phyloP scores from a whole-genome alignment of 2,329 filamentous ascomycete species.

The Penicillium sp. region DNA sequence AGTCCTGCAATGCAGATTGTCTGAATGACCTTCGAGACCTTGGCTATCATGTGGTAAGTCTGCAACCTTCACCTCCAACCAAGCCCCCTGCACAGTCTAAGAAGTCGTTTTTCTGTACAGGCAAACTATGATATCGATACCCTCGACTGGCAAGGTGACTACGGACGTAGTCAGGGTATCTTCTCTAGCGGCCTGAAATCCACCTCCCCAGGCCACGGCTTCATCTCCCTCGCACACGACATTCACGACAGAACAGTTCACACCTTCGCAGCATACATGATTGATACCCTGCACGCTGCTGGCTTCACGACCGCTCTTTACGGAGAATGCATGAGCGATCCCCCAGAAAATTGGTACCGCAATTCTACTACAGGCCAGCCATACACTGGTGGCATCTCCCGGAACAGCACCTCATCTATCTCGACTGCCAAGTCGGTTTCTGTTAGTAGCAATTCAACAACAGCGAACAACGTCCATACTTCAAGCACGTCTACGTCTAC shows the following conservation, averaged over 20 bases:
- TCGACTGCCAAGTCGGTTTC: not conserved
- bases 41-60: constrained; percentile 3
- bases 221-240: not conserved
- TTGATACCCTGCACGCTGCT: not conserved
- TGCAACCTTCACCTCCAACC: too few species aligned
- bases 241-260: constrained; percentile 1
- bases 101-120: not conserved
- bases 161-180: not conserved
- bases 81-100: not conserved
- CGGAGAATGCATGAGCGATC: not conserved
- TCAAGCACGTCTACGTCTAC: not conserved
- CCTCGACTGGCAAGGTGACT: constrained; percentile 2
- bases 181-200: not conserved
- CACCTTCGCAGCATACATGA: not conserved
- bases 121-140: constrained; percentile 4
- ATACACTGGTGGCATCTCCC: not conserved
- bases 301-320: not conserved
- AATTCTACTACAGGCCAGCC: constrained; percentile 2
- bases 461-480: not conserved
- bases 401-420: not conserved
- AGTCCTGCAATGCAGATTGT: constrained; percentile 5
- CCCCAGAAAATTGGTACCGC: not conserved
- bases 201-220: not conserved
- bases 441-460: not conserved
- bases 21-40: not conserved